Evolutionary conservation across 2,329 filamentous ascomycete genomes (phyloP), one percentile per base, ranked within the genome.

Genomic region (Teratosphaeria pseudoeucalypti): DNA sequence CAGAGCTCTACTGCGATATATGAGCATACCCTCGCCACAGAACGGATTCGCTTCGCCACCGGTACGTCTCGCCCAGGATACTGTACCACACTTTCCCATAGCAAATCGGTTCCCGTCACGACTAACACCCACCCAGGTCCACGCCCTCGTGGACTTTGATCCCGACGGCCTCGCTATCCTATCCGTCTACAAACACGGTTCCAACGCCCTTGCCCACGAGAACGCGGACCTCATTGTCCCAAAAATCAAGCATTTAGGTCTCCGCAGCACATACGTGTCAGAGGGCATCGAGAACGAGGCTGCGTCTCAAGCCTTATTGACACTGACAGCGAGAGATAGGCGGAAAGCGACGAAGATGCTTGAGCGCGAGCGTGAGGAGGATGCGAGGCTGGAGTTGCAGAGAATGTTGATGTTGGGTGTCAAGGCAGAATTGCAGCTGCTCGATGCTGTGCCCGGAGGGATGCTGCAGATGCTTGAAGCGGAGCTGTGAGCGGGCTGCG

Each of bases 131-230:
- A 6, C 5, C n/a, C 19, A 49, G 43, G 81, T 89, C 6, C 79
- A 83, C 57, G 82, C 79, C 0, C 75, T 94, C 0, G 81, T 89
- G 1, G 90, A 95, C 67, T 89, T 83, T 61, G 89, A 94, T 65
- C 88, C 89, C 0, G 83, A 92, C 63, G 89, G 90, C 0, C 73
- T 92, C 32, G 82, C 81, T 2, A 94, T 95, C 49, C 76, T 90
- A 64, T 82, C 82, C 4, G 90, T 85, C 16, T 94, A 92, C 75
- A 87, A 85, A 63, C 76, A 85, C 62, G 87, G 88, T 6, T 89
- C 87, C n/a, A 76, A 75, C 14, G 77, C 78, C 7, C 75, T 89
- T 0, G 74, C 79, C 0, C 85, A 89, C 65, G 86, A 90, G 68
- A 75, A 76, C 59, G 70, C 71, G 2, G 71, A 77, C 37, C 70